Conservation (phyloP, 805 yeast species). For the Candida berthetii region DNA sequence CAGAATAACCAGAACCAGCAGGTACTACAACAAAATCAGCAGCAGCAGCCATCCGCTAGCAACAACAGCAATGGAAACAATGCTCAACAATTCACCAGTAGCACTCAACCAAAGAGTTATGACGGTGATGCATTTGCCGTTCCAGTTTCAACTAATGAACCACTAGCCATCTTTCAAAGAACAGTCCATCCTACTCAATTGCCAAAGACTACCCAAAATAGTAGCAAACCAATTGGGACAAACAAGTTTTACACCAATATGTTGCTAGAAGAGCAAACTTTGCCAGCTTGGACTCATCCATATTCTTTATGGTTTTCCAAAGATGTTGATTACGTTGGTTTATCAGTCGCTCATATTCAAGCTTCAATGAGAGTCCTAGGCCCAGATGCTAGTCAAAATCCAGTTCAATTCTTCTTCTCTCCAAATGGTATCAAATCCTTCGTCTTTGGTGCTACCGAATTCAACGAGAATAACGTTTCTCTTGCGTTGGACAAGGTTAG, state of each 20-base stretch:
- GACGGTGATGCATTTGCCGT: conserved; percentile 22
- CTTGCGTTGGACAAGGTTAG: conserved; percentile 23
- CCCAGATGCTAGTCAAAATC: conserved; percentile 45
- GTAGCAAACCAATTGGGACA: conserved; percentile 49
- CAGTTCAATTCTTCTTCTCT: conserved; percentile 57
- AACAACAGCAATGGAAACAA: neutral
- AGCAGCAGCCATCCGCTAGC: neutral
- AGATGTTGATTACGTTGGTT: conserved; percentile 42
- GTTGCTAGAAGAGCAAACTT: conserved; percentile 56
- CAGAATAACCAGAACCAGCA: conserved; percentile 8
- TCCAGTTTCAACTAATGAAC: conserved; percentile 37
- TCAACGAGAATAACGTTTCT: conserved; percentile 19
- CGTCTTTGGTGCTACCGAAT: conserved; percentile 40
- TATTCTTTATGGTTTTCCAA: conserved; percentile 66
- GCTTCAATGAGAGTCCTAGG: conserved; percentile 62
- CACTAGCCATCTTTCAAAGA: conserved; percentile 33
- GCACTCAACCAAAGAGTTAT: neutral
- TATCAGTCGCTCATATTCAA: conserved; percentile 62
- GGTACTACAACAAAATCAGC: conserved; percentile 1
- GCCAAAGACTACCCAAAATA: conserved; percentile 20
- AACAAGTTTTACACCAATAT: conserved; percentile 77
- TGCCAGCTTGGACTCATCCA: conserved; percentile 80
- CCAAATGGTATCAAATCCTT: conserved; percentile 64
- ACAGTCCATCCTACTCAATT: conserved; percentile 19
- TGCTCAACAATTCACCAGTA: neutral